Conservation (phyloP, 1,284 basidiomycete genomes). For the Papiliotrema nemorosa region DNA sequence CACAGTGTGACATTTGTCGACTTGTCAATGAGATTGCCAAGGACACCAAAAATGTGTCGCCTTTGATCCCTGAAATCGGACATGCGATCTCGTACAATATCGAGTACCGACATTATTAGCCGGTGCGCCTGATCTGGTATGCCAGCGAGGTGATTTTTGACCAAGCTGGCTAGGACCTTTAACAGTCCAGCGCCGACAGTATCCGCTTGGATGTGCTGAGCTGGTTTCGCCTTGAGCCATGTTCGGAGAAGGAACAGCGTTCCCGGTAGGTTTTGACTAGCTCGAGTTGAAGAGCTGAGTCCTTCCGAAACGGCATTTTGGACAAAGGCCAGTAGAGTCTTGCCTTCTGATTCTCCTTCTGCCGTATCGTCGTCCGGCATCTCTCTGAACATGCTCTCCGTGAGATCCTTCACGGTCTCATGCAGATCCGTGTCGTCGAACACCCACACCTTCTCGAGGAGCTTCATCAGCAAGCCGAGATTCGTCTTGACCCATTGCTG, state of each 20-base stretch:
- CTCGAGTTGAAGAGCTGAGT: slow-evolving; percentile 32
- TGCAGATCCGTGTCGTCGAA: slow-evolving; percentile 72
- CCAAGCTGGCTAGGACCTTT: slow-evolving; percentile 79
- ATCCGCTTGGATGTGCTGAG: slow-evolving; percentile 65
- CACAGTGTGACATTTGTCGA: slow-evolving; percentile 81
- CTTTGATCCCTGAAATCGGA: slow-evolving; percentile 56
- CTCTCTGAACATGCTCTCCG: slow-evolving; percentile 79
- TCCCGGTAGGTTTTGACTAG: slow-evolving; percentile 59
- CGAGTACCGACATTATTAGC: slow-evolving; percentile 54
- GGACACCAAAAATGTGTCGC: slow-evolving; percentile 65
- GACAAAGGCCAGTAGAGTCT: slow-evolving; percentile 76
- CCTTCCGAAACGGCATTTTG: slow-evolving; percentile 76
- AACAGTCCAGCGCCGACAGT: slow-evolving; percentile 71
- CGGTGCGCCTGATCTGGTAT: slow-evolving; percentile 45
- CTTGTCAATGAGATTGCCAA: slow-evolving; percentile 84
- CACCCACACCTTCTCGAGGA: slow-evolving; percentile 82
- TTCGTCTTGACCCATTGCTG: slow-evolving; percentile 80
- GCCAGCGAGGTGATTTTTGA: slow-evolving; percentile 74
- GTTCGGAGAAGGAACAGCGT: slow-evolving; percentile 83
- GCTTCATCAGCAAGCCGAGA: slow-evolving; percentile 73
- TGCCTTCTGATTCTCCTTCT: slow-evolving; percentile 60
- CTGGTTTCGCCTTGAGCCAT: slow-evolving; percentile 76
- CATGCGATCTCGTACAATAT: slow-evolving; percentile 55
- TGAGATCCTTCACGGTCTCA: slow-evolving; percentile 75
- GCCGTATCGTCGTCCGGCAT: slow-evolving; percentile 80